phyloP scores from a whole-genome alignment of 2,329 filamentous ascomycete genomes.

The Emmonsiellopsis sp. region DNA sequence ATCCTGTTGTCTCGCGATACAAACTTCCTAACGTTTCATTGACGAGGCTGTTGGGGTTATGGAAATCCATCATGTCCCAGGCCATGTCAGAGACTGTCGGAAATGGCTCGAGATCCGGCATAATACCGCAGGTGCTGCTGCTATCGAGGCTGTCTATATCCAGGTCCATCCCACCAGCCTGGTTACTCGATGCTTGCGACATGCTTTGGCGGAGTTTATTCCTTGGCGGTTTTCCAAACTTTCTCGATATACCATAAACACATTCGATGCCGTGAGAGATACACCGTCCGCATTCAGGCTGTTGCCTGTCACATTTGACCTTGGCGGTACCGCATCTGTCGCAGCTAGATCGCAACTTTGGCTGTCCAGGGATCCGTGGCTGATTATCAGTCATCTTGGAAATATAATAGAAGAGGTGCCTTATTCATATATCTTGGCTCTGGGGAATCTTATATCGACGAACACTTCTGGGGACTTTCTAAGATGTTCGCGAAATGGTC shows the following conservation, averaged over 20 bases:
- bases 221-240: constrained; percentile 16
- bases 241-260: constrained; percentile 17
- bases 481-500: no score
- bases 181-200: background rate
- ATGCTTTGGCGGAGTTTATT: background rate
- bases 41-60: no score
- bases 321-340: constrained; percentile 21
- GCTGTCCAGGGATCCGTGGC: background rate
- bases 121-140: background rate
- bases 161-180: background rate
- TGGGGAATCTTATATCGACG: no score
- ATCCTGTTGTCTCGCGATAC: no score
- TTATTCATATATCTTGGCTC: no score
- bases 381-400: no score
- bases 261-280: constrained; percentile 12
- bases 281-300: constrained; percentile 21
- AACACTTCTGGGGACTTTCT: no score
- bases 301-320: constrained; percentile 20
- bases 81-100: background rate
- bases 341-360: constrained; percentile 21
- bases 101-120: no score
- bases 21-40: no score
- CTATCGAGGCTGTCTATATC: background rate
- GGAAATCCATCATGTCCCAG: background rate
- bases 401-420: no score